These are phyloP conservation scores for Acephala macrosclerotiorum DNA, from an alignment of 2,329 filamentous ascomycete species.

Conservation along the genomic window DNA sequence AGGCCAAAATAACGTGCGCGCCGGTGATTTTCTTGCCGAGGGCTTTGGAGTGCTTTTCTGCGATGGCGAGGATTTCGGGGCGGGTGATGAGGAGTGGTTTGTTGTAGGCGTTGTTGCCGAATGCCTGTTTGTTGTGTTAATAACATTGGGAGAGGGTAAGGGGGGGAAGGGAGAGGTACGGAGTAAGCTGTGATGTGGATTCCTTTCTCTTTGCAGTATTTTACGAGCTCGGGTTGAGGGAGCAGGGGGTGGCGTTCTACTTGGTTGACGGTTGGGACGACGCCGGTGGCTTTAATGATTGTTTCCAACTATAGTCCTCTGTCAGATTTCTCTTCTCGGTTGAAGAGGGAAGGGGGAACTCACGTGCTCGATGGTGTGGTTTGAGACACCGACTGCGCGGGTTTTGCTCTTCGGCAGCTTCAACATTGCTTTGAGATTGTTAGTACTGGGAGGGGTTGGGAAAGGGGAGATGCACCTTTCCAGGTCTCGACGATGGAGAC, in stretches of 20 bases:
- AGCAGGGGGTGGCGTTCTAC: neutral
- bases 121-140: neutral
- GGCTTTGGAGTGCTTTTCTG: neutral
- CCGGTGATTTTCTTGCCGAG: constrained; percentile 2
- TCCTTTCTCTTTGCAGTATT: constrained; percentile 10
- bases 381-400: neutral
- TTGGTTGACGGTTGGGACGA: constrained; percentile 1
- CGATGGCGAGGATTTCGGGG: constrained; percentile 1
- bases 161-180: neutral
- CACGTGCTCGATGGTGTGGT: constrained; percentile 10
- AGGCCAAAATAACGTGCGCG: constrained; percentile 1
- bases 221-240: neutral
- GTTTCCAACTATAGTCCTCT: neutral
- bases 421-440: neutral
- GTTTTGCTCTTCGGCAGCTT: constrained; percentile 1
- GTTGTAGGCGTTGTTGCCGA: constrained; percentile 1
- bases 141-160: neutral
- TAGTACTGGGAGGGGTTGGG: neutral
- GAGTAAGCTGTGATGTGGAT: constrained; percentile 11
- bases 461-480: neutral
- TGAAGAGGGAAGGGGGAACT: neutral
- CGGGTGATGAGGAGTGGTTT: neutral
- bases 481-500: constrained; percentile 8
- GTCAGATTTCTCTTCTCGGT: neutral
- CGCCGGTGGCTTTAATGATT: constrained; percentile 7